Base-by-base conservation (phyloP, 1,139 yeast genomes). In the Candida tetrigidarum region DNA sequence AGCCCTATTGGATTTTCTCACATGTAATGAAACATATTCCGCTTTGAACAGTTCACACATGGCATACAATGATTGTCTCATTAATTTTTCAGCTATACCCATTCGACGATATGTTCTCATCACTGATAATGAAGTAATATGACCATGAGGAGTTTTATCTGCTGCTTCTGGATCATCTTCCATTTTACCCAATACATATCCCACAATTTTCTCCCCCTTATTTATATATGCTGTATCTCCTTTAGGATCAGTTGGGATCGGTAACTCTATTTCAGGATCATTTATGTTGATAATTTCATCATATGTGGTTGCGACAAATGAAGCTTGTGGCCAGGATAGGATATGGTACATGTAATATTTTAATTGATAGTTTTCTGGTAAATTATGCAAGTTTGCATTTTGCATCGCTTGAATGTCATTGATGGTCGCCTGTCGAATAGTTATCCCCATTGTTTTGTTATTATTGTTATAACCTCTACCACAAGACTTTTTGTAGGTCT, bases 301-400 rank as follows among this genome's bases (percentile, higher is more conserved):
- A 56, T 68, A 83, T 1, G 95, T 88, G 1, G 95, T 86, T 19
- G 99, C 99, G 28, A 93, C 99, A 70, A 85, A 93, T 41, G 97
- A 89, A 6, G 96, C 96, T 64, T 93, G 97, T 2, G 99, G 99
- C 99, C 99, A 93, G 35, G 97, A 86, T 46, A 92, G 71, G 15
- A 91, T 80, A 65, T 93, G 99, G 65, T 93, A 93, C 78, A 95
- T 80, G 66, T 92, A 93, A 67, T 92, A 93, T 67, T 92, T 92
- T 67, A 92, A 73, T 54, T 87, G 86, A 63, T 93, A 93, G 67
- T 93, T 93, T 64, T 93, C 99, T 4, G 99, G 99, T 54, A 93
- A 74, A 59, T 93, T 93, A 55, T 87, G 89, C 63, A 93, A 74
- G 62, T 93, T 93, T 52, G 97, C 96, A 74, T 91, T 91, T 64